Evolutionary conservation across 2,329 filamentous ascomycete genomes (phyloP).

Genomic region (Trichoderma atroviride): DNA sequence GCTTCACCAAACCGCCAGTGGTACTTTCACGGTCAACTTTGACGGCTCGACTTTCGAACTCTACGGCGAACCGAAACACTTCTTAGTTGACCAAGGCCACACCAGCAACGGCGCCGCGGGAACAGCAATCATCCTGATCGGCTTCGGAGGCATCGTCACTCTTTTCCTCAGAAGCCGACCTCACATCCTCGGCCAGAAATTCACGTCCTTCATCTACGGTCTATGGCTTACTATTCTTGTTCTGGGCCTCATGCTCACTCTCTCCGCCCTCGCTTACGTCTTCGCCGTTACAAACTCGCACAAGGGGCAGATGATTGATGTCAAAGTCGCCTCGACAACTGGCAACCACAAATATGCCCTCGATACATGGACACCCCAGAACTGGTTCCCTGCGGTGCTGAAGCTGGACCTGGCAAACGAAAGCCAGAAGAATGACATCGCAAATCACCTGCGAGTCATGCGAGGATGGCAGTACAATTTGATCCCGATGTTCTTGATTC

Average conservation of each 20-base stretch:
- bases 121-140: conserved; percentile 35
- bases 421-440: conserved; percentile 30
- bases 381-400: conserved; percentile 35
- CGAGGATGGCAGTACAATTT: conserved; percentile 37
- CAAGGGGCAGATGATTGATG: conserved; percentile 31
- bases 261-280: conserved; percentile 34
- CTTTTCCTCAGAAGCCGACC: conserved; percentile 32
- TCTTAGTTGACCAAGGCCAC: conserved; percentile 36
- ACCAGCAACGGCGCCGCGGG: conserved; percentile 37
- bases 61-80: conserved; percentile 32
- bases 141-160: conserved; percentile 33
- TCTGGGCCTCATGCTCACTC: conserved; percentile 31
- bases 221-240: conserved; percentile 33
- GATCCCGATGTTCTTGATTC: conserved; percentile 36
- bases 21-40: conserved; percentile 30
- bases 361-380: conserved; percentile 36
- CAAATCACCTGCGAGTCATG: conserved; percentile 33
- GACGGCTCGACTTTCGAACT: conserved; percentile 27
- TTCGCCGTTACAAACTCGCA: conserved; percentile 37
- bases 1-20: conserved; percentile 34
- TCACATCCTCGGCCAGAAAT: conserved; percentile 15
- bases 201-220: conserved; percentile 31
- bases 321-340: conserved; percentile 27
- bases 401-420: conserved; percentile 31
- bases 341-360: conserved; percentile 30